Evolutionary conservation across 2,329 filamentous ascomycete genomes (phyloP).

Genomic region (Scopulariopsis brevicaulis): DNA sequence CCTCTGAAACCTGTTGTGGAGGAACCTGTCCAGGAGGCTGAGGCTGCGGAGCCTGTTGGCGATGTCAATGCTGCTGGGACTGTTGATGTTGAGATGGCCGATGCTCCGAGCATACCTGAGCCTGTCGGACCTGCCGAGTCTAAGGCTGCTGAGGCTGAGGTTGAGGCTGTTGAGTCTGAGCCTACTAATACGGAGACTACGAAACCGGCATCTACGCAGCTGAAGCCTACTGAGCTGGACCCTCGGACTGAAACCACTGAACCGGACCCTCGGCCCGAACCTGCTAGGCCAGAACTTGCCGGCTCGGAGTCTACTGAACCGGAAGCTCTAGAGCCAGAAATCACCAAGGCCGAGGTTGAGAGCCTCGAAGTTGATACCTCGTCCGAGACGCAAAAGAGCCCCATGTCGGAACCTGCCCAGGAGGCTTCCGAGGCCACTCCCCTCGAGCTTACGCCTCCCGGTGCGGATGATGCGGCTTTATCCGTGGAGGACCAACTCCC

Average conservation of each 20-base stretch:
- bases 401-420: background rate
- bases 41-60: background rate
- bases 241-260: background rate
- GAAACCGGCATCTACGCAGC: too few relatives aligned
- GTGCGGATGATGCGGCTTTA: constrained; percentile 1
- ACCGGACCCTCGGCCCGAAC: background rate
- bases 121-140: background rate
- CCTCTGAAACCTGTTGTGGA: background rate
- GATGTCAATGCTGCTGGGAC: background rate
- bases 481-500: constrained; percentile 1
- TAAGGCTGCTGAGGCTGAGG: background rate
- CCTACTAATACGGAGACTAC: too few relatives aligned
- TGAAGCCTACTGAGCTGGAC: too few relatives aligned
- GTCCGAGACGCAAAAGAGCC: background rate
- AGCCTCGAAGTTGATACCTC: background rate
- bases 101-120: background rate
- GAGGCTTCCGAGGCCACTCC: background rate
- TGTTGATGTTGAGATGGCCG: background rate
- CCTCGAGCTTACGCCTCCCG: background rate
- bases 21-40: background rate
- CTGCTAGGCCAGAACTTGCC: background rate
- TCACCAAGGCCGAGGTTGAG: background rate
- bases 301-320: background rate
- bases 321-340: background rate
- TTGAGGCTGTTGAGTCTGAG: background rate